Base-by-base conservation (phyloP, 331 rosid species). In the Erythrophleum ivorense region DNA sequence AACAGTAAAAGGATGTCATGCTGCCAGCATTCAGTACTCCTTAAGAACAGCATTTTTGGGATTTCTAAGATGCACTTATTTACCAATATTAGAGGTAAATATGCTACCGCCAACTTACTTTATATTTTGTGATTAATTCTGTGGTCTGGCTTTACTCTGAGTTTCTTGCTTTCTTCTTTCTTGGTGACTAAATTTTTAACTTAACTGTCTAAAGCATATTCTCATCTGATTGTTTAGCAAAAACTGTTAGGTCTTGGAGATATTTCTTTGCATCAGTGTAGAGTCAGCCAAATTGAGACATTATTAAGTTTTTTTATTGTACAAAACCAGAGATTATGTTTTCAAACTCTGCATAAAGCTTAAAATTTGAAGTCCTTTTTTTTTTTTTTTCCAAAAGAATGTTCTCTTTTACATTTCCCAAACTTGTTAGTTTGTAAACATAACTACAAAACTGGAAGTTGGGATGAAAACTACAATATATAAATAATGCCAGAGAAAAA, bases 21-120 rank as follows among this genome's bases (percentile, higher is more conserved):
- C 85, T 87, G 85, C 92, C 53, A 96, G 99, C 77, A 79, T 96
- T 80, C 92, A 88, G 67, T 94, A 87, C 85, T 96, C 98, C 64
- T 75, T 94, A 73, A 94, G 98, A 91, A 90, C 94, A 80, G 97
- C 98, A 6, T 89, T 93, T 82, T 85, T 96, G 91, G 99, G 97
- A 73, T 96, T 96, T 91, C 91, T 96, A 74, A 87, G 97, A 88
- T 92, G 95, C 87, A 83, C 95, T 82, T 84, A 88, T 84, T 90
- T 91, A 46, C 88, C 93, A 73, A 84, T 94, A 58, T 77, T 94
- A 50, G 99, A 96, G 99, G 98, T 96, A 73, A 76, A 53, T 65
- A 57, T 73, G 55, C 55, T 48, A 74, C 9, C 73, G 67, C 53
- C 59, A 21, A 29, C 24, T 9, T 71, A 21, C 76, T 3, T 49